A percentile compares a stretch with the other conserved stretches of the same genome.
Evolutionary conservation across 2,329 filamentous ascomycete species (phyloP).

Genomic region (Hypoxylon sp.): DNA sequence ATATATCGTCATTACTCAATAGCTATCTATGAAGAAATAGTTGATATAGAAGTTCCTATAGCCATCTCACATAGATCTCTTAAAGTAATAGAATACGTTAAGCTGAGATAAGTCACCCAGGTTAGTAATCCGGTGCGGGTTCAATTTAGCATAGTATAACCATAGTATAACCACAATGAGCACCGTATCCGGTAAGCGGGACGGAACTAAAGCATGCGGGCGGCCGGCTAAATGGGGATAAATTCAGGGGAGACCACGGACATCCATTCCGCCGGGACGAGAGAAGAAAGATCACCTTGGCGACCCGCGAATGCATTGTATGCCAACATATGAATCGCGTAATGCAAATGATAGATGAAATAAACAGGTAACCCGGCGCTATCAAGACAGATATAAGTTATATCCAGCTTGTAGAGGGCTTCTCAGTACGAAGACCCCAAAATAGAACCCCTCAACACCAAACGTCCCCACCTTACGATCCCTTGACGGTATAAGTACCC

Average conservation of each 20-base stretch:
- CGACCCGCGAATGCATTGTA: background rate
- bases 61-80: background rate
- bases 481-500: slow-evolving; percentile 24
- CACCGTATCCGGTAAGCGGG: slow-evolving; percentile 22
- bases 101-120: background rate
- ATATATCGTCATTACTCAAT: background rate
- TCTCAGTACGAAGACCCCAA: background rate
- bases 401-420: background rate
- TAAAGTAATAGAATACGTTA: background rate
- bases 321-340: slow-evolving; percentile 23
- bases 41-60: background rate
- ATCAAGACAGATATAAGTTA: slow-evolving; percentile 13
- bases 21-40: background rate
- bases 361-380: background rate
- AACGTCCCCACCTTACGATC: slow-evolving; percentile 49
- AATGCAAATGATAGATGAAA: background rate
- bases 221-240: slow-evolving; percentile 58
- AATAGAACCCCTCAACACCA: slow-evolving; percentile 48
- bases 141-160: background rate
- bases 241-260: slow-evolving; percentile 49
- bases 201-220: slow-evolving; percentile 34
- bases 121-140: background rate
- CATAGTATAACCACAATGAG: background rate
- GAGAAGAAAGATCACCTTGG: slow-evolving; percentile 28
- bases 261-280: slow-evolving; percentile 47